phyloP scores from a whole-genome alignment of 371 early-diverging fungal species.

The Syncephalastrum sp. region DNA sequence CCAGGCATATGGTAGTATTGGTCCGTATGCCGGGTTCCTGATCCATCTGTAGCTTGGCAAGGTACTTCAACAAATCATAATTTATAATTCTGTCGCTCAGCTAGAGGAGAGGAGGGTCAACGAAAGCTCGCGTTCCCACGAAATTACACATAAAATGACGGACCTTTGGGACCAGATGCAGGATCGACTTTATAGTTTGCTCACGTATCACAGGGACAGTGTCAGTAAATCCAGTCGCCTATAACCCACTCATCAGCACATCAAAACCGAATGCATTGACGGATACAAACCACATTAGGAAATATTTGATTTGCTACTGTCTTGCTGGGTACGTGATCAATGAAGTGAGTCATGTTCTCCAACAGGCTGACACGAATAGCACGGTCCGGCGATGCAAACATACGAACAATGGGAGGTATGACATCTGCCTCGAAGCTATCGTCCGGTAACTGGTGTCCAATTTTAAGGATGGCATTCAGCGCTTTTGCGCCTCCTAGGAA shows the following conservation, averaged over 20 bases:
- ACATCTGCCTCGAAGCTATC: conserved; percentile 74
- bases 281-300: conserved; percentile 68
- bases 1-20: conserved; percentile 91
- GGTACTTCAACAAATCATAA: conserved; percentile 78
- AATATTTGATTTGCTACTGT: conserved; percentile 84
- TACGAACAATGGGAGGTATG: conserved; percentile 72
- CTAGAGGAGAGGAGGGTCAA: conserved; percentile 23
- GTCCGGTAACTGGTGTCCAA: conserved; percentile 70
- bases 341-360: conserved; percentile 74
- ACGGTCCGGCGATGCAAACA: conserved; percentile 90
- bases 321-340: conserved; percentile 68
- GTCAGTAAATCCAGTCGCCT: conserved; percentile 89
- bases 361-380: conserved; percentile 83
- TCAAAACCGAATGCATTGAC: not conserved
- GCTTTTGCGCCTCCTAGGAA: conserved; percentile 76
- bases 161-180: conserved; percentile 73
- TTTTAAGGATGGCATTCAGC: conserved; percentile 79
- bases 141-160: not conserved
- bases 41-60: conserved; percentile 88
- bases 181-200: conserved; percentile 82
- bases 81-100: conserved; percentile 77
- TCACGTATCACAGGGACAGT: conserved; percentile 89
- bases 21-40: conserved; percentile 95
- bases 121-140: not conserved
- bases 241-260: not conserved